These are phyloP conservation scores for Torrubiellomyces zombiae DNA, from an alignment of 2,329 filamentous ascomycete species.

Conservation along the genomic window DNA sequence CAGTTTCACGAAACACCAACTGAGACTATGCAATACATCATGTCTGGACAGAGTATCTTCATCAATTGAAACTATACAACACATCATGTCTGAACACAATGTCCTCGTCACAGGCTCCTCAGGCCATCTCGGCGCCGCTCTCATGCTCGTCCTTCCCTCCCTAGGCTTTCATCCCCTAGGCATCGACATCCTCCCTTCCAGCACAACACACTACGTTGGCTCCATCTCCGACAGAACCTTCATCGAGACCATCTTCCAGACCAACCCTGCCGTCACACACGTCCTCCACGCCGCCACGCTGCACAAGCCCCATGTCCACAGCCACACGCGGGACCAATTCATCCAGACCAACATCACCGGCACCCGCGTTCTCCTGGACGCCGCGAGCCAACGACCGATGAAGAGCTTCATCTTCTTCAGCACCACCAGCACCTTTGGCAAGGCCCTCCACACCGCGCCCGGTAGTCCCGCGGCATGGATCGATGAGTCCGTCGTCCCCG, in stretches of 20 bases:
- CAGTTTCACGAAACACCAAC: no score
- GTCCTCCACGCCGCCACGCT: slow-evolving; percentile 28
- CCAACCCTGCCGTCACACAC: slow-evolving; percentile 17
- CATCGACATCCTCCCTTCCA: slow-evolving; percentile 23
- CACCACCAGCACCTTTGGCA: slow-evolving; percentile 28
- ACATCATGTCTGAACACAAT: slow-evolving; percentile 8
- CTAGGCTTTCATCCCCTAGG: slow-evolving; percentile 24
- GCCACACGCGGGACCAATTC: slow-evolving; percentile 25
- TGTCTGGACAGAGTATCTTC: slow-evolving; percentile 17
- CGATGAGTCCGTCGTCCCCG: slow-evolving; percentile 20
- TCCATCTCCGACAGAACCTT: slow-evolving; percentile 20
- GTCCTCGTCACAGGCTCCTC: slow-evolving; percentile 30
- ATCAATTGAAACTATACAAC: no score
- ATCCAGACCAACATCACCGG: slow-evolving; percentile 27
- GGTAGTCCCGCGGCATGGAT: slow-evolving; percentile 26
- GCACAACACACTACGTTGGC: slow-evolving; percentile 18
- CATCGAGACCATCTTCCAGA: slow-evolving; percentile 14
- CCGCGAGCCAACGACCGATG: slow-evolving; percentile 13
- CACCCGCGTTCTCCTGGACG: slow-evolving; percentile 24
- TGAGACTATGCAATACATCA: no score
- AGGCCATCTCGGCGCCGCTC: slow-evolving; percentile 27
- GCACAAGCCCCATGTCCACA: slow-evolving; percentile 30
- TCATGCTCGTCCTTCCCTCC: slow-evolving; percentile 24
- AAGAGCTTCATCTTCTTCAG: slow-evolving; percentile 27
- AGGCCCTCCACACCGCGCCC: slow-evolving; percentile 18